Conservation (phyloP, 257 asterid species). For the Solanum appendiculatum region DNA sequence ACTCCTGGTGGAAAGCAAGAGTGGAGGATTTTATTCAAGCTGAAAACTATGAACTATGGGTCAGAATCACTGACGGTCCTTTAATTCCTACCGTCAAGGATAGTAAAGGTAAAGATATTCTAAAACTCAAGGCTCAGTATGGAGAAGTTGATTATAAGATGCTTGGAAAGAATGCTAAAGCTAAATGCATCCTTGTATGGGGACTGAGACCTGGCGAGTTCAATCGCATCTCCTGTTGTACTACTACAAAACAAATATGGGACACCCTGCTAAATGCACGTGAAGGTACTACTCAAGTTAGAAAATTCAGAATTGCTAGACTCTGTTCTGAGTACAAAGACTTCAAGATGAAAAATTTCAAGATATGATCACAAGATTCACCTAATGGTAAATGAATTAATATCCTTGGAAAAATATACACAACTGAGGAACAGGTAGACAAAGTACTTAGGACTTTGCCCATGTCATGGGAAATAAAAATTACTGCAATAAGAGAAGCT, state of each 20-base stretch:
- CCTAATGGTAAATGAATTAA: background rate
- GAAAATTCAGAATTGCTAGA: background rate
- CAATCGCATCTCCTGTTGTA: background rate
- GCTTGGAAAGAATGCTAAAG: background rate
- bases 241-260: background rate
- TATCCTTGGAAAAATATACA: background rate
- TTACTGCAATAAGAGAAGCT: too few species aligned
- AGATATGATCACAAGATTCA: background rate
- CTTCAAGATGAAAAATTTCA: background rate
- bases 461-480: background rate
- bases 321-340: background rate
- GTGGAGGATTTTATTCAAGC: background rate
- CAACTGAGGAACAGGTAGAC: background rate
- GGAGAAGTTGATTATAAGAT: background rate
- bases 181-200: background rate
- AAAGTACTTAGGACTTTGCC: background rate
- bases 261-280: background rate
- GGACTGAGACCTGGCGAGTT: background rate
- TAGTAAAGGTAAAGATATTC: background rate
- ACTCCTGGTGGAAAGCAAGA: background rate
- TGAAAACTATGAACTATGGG: background rate
- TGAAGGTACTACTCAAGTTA: background rate
- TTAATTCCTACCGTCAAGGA: background rate
- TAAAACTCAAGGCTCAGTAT: background rate
- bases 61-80: background rate